These are phyloP conservation scores for Botrytis pseudocinerea DNA, from an alignment of 2,329 filamentous ascomycete species.

Conservation along the genomic window DNA sequence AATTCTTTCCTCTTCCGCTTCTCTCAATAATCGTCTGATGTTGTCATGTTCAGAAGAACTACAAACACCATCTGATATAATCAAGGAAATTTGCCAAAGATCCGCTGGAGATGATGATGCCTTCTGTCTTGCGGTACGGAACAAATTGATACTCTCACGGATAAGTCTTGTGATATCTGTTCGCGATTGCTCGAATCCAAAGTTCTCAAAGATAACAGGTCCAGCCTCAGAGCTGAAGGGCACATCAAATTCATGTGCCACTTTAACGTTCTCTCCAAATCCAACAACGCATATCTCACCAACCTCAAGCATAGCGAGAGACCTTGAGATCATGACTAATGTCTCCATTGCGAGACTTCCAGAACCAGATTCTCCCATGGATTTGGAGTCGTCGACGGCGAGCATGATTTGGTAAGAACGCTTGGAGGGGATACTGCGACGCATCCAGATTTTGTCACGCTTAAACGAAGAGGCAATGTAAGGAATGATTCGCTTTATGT, in stretches of 20 bases:
- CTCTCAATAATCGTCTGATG: constrained; percentile 78
- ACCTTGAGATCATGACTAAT: constrained; percentile 84
- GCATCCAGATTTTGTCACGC: constrained; percentile 99
- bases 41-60: constrained; percentile 77
- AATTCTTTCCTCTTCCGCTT: constrained; percentile 89
- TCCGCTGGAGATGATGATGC: constrained; percentile 58
- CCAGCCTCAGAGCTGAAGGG: constrained; percentile 82
- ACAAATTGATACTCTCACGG: constrained; percentile 73
- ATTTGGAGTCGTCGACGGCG: constrained; percentile 92
- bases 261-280: constrained; percentile 80
- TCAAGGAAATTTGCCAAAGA: constrained; percentile 91
- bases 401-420: constrained; percentile 96
- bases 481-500: constrained; percentile 98
- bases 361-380: constrained; percentile 80
- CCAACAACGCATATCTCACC: constrained; percentile 90
- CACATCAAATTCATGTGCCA: constrained; percentile 81
- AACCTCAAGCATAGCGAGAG: constrained; percentile 87
- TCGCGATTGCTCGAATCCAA: constrained; percentile 80
- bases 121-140: constrained; percentile 68
- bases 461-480: constrained; percentile 99
- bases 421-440: constrained; percentile 86
- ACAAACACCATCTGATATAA: constrained; percentile 92
- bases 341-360: constrained; percentile 88
- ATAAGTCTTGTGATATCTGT: constrained; percentile 85
- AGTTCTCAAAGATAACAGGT: constrained; percentile 78